phyloP scores from a whole-genome alignment of 2,329 filamentous ascomycete genomes.

The Ceratocystis variospora region DNA sequence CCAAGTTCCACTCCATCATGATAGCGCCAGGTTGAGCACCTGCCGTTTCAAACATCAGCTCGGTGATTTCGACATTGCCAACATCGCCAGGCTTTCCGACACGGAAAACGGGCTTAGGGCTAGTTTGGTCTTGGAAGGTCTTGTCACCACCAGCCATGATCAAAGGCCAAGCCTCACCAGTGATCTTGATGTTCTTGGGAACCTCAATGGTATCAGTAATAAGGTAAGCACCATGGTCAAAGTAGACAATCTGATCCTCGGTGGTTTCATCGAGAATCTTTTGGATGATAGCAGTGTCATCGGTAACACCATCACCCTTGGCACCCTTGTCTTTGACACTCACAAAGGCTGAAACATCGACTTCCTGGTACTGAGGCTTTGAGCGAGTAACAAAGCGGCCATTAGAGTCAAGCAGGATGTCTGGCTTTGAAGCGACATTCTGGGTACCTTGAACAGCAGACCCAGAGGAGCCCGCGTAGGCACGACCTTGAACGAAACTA shows the following conservation, averaged over 20 bases:
- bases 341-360: slow-evolving; percentile 56
- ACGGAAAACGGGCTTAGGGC: slow-evolving; percentile 75
- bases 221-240: slow-evolving; percentile 62
- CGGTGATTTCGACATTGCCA: slow-evolving; percentile 74
- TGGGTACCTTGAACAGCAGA: slow-evolving; percentile 47
- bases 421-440: slow-evolving; percentile 45
- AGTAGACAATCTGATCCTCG: slow-evolving; percentile 53
- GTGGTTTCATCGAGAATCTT: slow-evolving; percentile 55
- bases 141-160: slow-evolving; percentile 65
- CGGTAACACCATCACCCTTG: slow-evolving; percentile 72
- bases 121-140: slow-evolving; percentile 58
- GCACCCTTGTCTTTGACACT: slow-evolving; percentile 73
- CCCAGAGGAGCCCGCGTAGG: slow-evolving; percentile 41
- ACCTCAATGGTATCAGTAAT: slow-evolving; percentile 57
- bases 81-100: slow-evolving; percentile 64
- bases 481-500: slow-evolving; percentile 68
- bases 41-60: slow-evolving; percentile 71
- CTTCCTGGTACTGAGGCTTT: slow-evolving; percentile 73
- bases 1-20: slow-evolving; percentile 83
- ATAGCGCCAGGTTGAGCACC: slow-evolving; percentile 78
- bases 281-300: slow-evolving; percentile 79
- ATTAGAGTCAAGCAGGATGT: slow-evolving; percentile 44
- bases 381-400: slow-evolving; percentile 68
- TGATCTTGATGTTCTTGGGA: slow-evolving; percentile 70
- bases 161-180: slow-evolving; percentile 81